Conservation (phyloP, 192 early-diverging fungal genomes). For the Phycomyces blakesleeanus region DNA sequence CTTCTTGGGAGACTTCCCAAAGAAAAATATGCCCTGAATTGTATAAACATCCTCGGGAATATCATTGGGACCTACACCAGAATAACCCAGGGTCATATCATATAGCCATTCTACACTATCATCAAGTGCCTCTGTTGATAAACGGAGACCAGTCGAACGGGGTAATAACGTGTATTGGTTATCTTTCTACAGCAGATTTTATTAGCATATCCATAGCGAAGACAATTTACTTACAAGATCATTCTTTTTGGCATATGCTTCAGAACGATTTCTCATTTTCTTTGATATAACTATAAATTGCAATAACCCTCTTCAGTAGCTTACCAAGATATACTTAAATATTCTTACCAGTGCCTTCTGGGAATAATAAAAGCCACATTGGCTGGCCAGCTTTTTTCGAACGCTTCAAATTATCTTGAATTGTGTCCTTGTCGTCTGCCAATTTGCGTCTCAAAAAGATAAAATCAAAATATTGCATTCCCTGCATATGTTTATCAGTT, state of each 20-base stretch:
- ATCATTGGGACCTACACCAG: slow-evolving; percentile 65
- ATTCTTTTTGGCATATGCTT: not conserved
- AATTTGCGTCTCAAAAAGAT: slow-evolving; percentile 87
- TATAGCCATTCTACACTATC: slow-evolving; percentile 70
- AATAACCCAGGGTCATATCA: slow-evolving; percentile 88
- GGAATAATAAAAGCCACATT: slow-evolving; percentile 91
- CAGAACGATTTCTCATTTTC: not conserved
- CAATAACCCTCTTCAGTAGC: not conserved
- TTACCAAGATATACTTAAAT: not conserved
- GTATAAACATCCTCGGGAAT: slow-evolving; percentile 81
- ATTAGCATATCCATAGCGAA: not conserved
- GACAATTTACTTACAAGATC: not conserved
- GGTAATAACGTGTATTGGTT: slow-evolving; percentile 79
- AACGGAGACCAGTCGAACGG: slow-evolving; percentile 75
- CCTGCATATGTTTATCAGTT: slow-evolving; percentile 28
- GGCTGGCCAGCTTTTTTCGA: slow-evolving; percentile 61
- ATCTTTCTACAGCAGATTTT: slow-evolving; percentile 35
- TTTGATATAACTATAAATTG: not conserved
- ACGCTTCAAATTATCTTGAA: slow-evolving; percentile 52
- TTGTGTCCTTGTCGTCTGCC: slow-evolving; percentile 60
- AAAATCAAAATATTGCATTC: slow-evolving; percentile 92
- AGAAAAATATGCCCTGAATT: slow-evolving; percentile 70
- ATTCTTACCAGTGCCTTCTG: slow-evolving; percentile 78
- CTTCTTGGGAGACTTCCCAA: slow-evolving; percentile 65
- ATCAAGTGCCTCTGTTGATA: slow-evolving; percentile 64